Evolutionary conservation across 2,329 filamentous ascomycete genomes (phyloP).

Genomic region (Parastagonospora avenae): DNA sequence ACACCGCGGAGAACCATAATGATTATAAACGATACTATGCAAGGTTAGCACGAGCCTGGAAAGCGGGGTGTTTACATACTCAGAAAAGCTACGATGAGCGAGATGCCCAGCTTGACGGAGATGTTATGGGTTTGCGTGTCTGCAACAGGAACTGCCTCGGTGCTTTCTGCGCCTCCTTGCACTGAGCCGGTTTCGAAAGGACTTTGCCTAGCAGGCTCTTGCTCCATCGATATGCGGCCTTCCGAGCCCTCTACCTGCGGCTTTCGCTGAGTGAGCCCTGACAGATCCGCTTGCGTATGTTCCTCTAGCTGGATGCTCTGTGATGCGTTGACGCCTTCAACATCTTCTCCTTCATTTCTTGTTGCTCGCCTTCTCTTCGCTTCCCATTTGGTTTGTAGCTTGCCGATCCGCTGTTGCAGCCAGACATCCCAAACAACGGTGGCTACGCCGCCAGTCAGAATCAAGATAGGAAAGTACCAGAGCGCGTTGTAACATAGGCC

Average conservation of each 20-base stretch:
- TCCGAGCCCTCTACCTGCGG: slow-evolving; percentile 19
- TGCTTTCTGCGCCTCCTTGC: slow-evolving; percentile 3
- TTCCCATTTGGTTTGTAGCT: slow-evolving; percentile 25
- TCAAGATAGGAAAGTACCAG: slow-evolving; percentile 75
- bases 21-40: slow-evolving; percentile 59
- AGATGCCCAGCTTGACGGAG: slow-evolving; percentile 43
- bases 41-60: too few relatives aligned
- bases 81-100: slow-evolving; percentile 57
- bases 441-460: slow-evolving; percentile 59
- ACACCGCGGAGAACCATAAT: slow-evolving; percentile 58
- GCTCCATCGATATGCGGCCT: slow-evolving; percentile 16
- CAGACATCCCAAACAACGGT: slow-evolving; percentile 64
- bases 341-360: slow-evolving; percentile 23
- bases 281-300: slow-evolving; percentile 12
- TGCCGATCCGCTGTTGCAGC: slow-evolving; percentile 50
- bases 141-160: slow-evolving; percentile 4
- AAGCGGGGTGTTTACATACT: too few relatives aligned
- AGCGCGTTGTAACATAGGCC: slow-evolving; percentile 73
- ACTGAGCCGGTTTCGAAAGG: slow-evolving; percentile 3
- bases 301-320: slow-evolving; percentile 13
- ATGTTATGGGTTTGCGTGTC: slow-evolving; percentile 43
- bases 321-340: slow-evolving; percentile 21
- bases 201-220: slow-evolving; percentile 7
- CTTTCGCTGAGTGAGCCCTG: slow-evolving; percentile 28
- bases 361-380: slow-evolving; percentile 21